Evolutionary conservation across 2,329 filamentous ascomycete genomes (phyloP).

Genomic region (Exophiala mesophila): DNA sequence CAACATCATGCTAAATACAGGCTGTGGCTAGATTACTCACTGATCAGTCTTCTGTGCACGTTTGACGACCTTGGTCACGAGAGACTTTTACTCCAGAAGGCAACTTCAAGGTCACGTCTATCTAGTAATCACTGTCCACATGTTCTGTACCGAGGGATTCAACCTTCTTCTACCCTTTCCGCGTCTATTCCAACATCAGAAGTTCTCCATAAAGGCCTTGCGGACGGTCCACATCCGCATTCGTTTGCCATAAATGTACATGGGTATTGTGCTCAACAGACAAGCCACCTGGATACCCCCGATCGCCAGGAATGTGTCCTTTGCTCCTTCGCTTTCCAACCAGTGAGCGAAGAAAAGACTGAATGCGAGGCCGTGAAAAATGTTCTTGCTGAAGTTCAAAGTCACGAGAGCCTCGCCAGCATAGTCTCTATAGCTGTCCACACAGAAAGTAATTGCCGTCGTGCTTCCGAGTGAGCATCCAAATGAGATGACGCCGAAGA

Average conservation of each 20-base stretch:
- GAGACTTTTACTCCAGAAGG: too few species aligned
- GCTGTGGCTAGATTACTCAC: too few species aligned
- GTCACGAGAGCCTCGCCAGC: conserved; percentile 92
- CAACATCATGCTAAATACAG: too few species aligned
- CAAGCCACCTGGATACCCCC: conserved; percentile 79
- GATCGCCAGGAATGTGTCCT: conserved; percentile 73
- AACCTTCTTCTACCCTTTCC: conserved; percentile 1
- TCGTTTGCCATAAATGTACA: conserved; percentile 92
- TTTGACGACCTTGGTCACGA: too few species aligned
- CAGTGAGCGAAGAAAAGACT: conserved; percentile 82
- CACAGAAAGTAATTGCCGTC: conserved; percentile 87
- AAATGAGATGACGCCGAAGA: conserved; percentile 89
- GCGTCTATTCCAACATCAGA: conserved; percentile 36
- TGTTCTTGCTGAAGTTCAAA: conserved; percentile 89
- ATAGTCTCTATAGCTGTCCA: conserved; percentile 89
- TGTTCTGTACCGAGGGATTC: too few species aligned
- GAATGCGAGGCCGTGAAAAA: conserved; percentile 86
- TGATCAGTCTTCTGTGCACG: too few species aligned
- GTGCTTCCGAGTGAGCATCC: conserved; percentile 87
- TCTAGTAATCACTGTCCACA: too few species aligned
- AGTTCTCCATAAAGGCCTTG: conserved; percentile 80
- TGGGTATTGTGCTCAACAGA: conserved; percentile 71
- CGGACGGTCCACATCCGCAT: conserved; percentile 90
- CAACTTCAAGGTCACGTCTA: too few species aligned
- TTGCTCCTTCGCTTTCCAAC: conserved; percentile 70